These are phyloP conservation scores for Chaetoscypha palmicola DNA, from an alignment of 2,329 filamentous ascomycete genomes.

Conservation along the genomic window DNA sequence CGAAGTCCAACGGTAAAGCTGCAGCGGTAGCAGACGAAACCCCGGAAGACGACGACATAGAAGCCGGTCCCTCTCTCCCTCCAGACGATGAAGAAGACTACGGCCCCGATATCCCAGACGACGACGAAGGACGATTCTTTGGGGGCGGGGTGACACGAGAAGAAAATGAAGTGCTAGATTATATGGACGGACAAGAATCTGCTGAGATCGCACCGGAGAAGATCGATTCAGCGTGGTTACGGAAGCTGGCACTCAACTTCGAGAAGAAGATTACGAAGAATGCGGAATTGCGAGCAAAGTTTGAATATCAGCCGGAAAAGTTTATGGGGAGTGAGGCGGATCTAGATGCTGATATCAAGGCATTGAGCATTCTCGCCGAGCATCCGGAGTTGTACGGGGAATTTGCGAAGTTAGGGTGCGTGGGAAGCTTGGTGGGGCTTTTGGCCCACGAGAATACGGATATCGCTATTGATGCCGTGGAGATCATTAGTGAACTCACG, in stretches of 20 bases:
- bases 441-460: constrained; percentile 95
- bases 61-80: constrained; percentile 46
- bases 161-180: constrained; percentile 80
- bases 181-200: constrained; percentile 63
- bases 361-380: constrained; percentile 77
- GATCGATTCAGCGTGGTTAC: constrained; percentile 77
- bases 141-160: constrained; percentile 80
- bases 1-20: constrained; percentile 31
- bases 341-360: constrained; percentile 81
- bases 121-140: constrained; percentile 93
- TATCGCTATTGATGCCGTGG: constrained; percentile 84
- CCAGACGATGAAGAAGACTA: constrained; percentile 49
- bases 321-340: constrained; percentile 85
- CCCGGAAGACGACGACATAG: constrained; percentile 38
- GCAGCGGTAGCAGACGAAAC: constrained; percentile 30
- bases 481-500: constrained; percentile 84
- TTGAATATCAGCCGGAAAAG: constrained; percentile 71
- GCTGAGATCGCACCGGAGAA: constrained; percentile 52
- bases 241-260: constrained; percentile 72
- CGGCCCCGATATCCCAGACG: constrained; percentile 51
- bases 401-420: constrained; percentile 68
- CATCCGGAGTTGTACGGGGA: constrained; percentile 77
- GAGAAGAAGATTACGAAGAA: constrained; percentile 91
- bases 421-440: constrained; percentile 67
- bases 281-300: constrained; percentile 78